phyloP scores from a whole-genome alignment of 208 protist genomes.

The Kentomonas sorsogonicus region DNA sequence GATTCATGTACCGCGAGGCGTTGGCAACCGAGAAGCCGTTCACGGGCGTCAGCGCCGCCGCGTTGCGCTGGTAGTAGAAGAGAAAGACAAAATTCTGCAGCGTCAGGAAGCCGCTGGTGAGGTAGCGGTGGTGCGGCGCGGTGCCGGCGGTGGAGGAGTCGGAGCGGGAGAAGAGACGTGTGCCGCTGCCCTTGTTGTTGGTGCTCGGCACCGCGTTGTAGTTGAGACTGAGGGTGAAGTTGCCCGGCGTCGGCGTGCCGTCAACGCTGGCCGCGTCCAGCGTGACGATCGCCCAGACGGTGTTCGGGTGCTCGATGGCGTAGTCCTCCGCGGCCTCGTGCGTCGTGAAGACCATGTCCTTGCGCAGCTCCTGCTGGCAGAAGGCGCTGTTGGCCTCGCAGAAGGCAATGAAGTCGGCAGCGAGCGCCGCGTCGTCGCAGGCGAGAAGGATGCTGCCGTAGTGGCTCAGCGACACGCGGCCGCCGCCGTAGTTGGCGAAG shows the following conservation, averaged over 20 bases:
- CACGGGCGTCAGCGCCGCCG: conserved; percentile 6
- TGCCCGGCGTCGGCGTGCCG: conserved; percentile 7
- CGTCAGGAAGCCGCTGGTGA: conserved; percentile 72
- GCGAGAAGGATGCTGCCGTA: conserved; percentile 66
- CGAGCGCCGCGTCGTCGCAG: conserved; percentile 24
- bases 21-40: background rate
- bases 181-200: conserved; percentile 22
- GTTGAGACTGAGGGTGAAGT: conserved; percentile 87
- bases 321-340: conserved; percentile 46
- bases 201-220: conserved; percentile 75
- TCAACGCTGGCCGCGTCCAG: conserved; percentile 22
- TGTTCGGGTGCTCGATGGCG: conserved; percentile 34
- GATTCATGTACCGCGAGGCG: conserved; percentile 21
- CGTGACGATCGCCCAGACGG: conserved; percentile 73
- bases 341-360: conserved; percentile 22
- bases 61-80: conserved; percentile 39
- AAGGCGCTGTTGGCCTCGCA: conserved; percentile 35
- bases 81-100: conserved; percentile 68
- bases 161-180: conserved; percentile 32
- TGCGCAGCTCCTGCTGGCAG: conserved; percentile 46
- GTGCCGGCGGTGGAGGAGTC: conserved; percentile 22
- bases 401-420: conserved; percentile 41
- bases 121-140: conserved; percentile 57
- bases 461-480: conserved; percentile 41
- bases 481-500: conserved; percentile 46